Base-by-base conservation (phyloP, 805 yeast species). In the Ogataea trehalophila region DNA sequence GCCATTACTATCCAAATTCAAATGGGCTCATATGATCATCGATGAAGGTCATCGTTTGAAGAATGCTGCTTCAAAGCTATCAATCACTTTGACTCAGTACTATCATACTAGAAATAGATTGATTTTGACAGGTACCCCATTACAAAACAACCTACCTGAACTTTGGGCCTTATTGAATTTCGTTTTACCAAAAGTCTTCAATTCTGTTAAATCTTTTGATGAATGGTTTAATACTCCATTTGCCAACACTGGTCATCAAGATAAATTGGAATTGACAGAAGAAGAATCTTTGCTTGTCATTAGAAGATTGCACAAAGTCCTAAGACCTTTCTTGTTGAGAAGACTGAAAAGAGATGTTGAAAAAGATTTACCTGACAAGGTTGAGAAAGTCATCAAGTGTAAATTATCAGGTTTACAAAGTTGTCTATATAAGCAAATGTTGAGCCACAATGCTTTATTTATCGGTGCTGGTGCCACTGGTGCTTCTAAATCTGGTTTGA, bases 1-100 rank as follows among this genome's bases (percentile, higher is more conserved):
- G 52, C 83, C 90, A 5, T 60, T 87, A 18, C 69, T 87, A 57
- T 68, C 82, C 29, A 84, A 83, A 58, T 79, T 83, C 55, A 77
- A 77, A 53, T 87, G 91, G 82, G 85, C 85, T 38, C 92, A 87
- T 64, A 87, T 87, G 92, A 85, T 87, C 54, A 87, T 87, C 55
- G 95, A 87, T 72, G 95, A 87, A 73, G 95, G 95, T 66, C 95
- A 87, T 66, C 75, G 95, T 69, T 83, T 87, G 90, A 87, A 87
- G 62, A 87, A 87, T 61, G 74, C 90, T 2, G 78, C 79, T 48
- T 85, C 92, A 3, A 87, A 86, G 60, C 69, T 87, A 47, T 84
- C 92, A 0, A 72, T 72, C 46, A 86, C 94, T 0, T 78, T 87
- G 55, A 80, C 84, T 34, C 80, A 76, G 46, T 85, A 80, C 58